Evolutionary conservation across 2,329 filamentous ascomycete genomes (phyloP), one percentile per base, ranked within the genome.

Genomic region (Paecilomyces dactylethromorphus): DNA sequence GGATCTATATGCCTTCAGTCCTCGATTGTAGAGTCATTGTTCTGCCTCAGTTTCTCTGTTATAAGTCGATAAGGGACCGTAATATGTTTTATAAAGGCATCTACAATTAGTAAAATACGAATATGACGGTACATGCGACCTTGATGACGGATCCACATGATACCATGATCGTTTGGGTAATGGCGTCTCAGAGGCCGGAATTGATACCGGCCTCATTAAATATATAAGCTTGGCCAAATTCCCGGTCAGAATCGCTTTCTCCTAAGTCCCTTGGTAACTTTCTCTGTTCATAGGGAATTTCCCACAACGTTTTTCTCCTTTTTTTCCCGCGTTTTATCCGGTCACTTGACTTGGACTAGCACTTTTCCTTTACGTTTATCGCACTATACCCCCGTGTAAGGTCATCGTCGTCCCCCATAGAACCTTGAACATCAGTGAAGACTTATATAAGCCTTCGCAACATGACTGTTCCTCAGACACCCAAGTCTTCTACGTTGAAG

Each of bases 141-240:
- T 58, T 51, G 61, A 62, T 59, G 61, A 66, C 58, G 55, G 64
- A 59, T 67, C 65, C 68, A 68, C 66, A 64, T 62, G 53, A 58
- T 65, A 60, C 64, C 59, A 50, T 60, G 65, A 63, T 69, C 66
- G 68, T 58, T 74, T 73, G 69, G 67, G 72, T 74, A 74, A 73
- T 75, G 66, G 64, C 64, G 66, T 62, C 62, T 64, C 63, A 64
- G 73, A 76, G 75, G 75, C 75, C 75, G 75, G 75, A 73, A 77
- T 76, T 72, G 68, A 74, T 76, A 73, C 75, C 75, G 75, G 74
- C 75, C 75, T 76, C 74, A 65, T 62, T 67, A 63, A 63, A 68
- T 76, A 68, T 76, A 77, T 77, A 77, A 77, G 69, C 72, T 69
- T 69, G 61, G 62, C 64, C 70, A 60, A 62, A 66, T 63, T 66